Conservation (phyloP, 2,329 filamentous ascomycete genomes). For the Chaetomium globosum region DNA sequence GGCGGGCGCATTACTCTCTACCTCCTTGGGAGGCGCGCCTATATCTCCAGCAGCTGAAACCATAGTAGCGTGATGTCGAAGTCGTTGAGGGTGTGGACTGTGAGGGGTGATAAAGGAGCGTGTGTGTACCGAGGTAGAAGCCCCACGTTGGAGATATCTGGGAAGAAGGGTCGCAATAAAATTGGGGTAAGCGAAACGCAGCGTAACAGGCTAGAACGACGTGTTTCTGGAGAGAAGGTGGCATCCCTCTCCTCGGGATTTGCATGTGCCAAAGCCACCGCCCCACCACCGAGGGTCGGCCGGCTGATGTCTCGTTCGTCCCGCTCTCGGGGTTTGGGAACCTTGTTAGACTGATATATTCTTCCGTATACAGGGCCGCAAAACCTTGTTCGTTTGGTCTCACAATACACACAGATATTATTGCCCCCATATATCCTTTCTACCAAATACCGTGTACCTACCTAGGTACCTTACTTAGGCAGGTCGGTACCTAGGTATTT, state of each 20-base stretch:
- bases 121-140: conserved; percentile 7
- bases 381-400: not conserved
- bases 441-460: too few species aligned
- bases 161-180: not conserved
- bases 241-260: not conserved
- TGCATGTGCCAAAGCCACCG: not conserved
- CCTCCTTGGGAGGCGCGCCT: conserved; percentile 34
- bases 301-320: not conserved
- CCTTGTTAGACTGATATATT: not conserved
- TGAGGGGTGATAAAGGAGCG: conserved; percentile 4
- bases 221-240: not conserved
- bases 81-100: not conserved
- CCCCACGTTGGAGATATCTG: not conserved
- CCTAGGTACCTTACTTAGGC: too few species aligned
- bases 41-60: conserved; percentile 31
- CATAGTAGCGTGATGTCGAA: conserved; percentile 26
- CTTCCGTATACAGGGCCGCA: not conserved
- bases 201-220: not conserved
- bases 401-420: not conserved
- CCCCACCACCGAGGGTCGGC: conserved; percentile 6
- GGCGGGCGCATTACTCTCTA: conserved; percentile 16
- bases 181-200: not conserved
- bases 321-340: not conserved
- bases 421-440: too few species aligned
- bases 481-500: too few species aligned